Conservation (phyloP, 2,329 filamentous ascomycete genomes). For the Fusarium anthophilum region DNA sequence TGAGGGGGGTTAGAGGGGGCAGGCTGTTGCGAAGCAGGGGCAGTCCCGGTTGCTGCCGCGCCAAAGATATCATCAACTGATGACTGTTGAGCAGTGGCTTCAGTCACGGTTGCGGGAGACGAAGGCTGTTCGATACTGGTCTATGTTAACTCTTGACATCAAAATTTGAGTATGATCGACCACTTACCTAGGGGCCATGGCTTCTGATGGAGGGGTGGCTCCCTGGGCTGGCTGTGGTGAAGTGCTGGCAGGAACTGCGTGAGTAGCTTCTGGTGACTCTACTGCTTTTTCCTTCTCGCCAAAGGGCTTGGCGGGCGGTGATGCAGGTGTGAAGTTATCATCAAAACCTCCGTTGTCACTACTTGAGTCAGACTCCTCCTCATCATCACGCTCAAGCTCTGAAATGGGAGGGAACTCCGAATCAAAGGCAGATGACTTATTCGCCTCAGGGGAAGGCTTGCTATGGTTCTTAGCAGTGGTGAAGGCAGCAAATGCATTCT, state of each 20-base stretch:
- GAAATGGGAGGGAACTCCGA: slow-evolving; percentile 93
- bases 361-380: slow-evolving; percentile 80
- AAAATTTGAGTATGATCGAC: background rate
- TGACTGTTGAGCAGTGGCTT: slow-evolving; percentile 44
- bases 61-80: slow-evolving; percentile 56
- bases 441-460: slow-evolving; percentile 52
- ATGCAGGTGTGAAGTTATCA: slow-evolving; percentile 84
- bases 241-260: slow-evolving; percentile 5
- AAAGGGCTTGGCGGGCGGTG: slow-evolving; percentile 52
- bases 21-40: slow-evolving; percentile 44
- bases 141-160: slow-evolving; percentile 10
- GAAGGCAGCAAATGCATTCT: slow-evolving; percentile 85
- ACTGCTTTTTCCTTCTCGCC: slow-evolving; percentile 30
- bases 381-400: slow-evolving; percentile 77
- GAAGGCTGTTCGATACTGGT: slow-evolving; percentile 44
- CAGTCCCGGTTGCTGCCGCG: slow-evolving; percentile 40
- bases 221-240: slow-evolving; percentile 42
- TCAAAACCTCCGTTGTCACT: slow-evolving; percentile 87
- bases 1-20: slow-evolving; percentile 46
- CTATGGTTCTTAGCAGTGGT: slow-evolving; percentile 61
- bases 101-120: slow-evolving; percentile 46
- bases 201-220: slow-evolving; percentile 26
- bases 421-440: slow-evolving; percentile 65
- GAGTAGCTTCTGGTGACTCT: slow-evolving; percentile 16
- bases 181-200: slow-evolving; percentile 41